Evolutionary conservation across 495 filamentous ascomycete species (phyloP).

Genomic region (Neurospora sp.): DNA sequence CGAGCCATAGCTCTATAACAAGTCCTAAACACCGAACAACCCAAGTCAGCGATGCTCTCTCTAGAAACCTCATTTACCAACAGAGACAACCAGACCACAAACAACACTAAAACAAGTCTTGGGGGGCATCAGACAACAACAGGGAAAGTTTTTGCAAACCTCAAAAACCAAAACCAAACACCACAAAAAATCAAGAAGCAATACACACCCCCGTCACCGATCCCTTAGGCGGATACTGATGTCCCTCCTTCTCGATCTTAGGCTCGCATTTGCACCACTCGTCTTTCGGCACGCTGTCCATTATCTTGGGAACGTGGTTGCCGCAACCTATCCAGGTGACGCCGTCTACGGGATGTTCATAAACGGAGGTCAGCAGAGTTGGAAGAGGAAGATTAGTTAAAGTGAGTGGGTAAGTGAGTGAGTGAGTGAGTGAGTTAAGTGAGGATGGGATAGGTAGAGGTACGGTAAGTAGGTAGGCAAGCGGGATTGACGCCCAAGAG

Average conservation of each 20-base stretch:
- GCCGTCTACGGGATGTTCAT: slow-evolving; percentile 39
- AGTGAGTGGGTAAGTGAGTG: background rate
- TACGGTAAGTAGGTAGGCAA: background rate
- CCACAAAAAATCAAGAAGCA: background rate
- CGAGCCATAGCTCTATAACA: background rate
- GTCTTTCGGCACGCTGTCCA: slow-evolving; percentile 49
- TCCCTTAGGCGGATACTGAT: slow-evolving; percentile 50
- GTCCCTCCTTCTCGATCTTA: slow-evolving; percentile 49
- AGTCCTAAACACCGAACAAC: background rate
- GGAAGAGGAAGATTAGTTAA: background rate
- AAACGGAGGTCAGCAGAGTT: background rate
- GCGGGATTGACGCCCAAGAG: background rate
- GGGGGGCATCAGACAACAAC: background rate
- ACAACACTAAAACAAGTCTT: background rate
- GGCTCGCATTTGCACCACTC: slow-evolving; percentile 58
- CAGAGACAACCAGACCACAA: background rate
- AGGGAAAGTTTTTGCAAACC: background rate
- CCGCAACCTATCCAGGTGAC: slow-evolving; percentile 66
- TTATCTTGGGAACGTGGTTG: slow-evolving; percentile 53
- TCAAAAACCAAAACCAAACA: background rate
- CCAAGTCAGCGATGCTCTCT: background rate
- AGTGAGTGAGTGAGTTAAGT: background rate
- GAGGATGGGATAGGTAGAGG: background rate
- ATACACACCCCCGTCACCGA: slow-evolving; percentile 2
- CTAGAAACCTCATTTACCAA: background rate